phyloP scores from a whole-genome alignment of 1,139 yeast genomes.

The Hyphopichia buzzinii region DNA sequence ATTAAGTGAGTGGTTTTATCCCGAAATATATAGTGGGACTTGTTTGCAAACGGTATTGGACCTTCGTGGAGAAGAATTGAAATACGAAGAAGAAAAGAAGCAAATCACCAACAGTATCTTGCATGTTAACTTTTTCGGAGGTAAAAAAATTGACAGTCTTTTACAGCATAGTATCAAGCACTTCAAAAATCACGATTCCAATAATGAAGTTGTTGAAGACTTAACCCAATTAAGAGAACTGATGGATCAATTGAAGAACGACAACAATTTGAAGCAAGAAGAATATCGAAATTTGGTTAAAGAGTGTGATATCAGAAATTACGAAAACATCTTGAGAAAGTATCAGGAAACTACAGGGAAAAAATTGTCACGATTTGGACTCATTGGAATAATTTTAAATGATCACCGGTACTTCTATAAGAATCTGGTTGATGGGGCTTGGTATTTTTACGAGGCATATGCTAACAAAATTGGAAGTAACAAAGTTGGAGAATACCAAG shows the following conservation, averaged over 20 bases:
- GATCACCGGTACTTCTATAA: conserved; percentile 29
- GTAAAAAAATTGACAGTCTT: conserved; percentile 29
- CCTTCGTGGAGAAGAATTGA: conserved; percentile 18
- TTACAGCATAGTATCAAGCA: conserved; percentile 20
- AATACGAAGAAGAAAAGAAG: conserved; percentile 15
- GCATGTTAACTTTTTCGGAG: conserved; percentile 35
- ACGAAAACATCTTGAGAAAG: conserved; percentile 18
- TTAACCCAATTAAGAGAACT: conserved; percentile 19
- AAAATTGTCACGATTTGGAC: conserved; percentile 19
- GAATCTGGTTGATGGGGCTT: conserved; percentile 3
- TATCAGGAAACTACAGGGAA: conserved; percentile 10
- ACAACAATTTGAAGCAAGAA: conserved; percentile 14
- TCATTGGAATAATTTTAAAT: conserved; percentile 29
- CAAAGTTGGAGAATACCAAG: background rate
- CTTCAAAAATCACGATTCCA: conserved; percentile 9
- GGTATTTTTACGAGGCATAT: conserved; percentile 3
- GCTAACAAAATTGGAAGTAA: background rate
- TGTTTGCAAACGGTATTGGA: conserved; percentile 17
- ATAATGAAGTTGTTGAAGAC: conserved; percentile 24
- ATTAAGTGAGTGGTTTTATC: conserved; percentile 29
- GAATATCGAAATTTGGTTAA: conserved; percentile 14
- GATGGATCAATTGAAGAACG: conserved; percentile 14
- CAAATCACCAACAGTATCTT: conserved; percentile 22
- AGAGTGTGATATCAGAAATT: conserved; percentile 18
- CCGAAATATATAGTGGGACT: conserved; percentile 27